Base-by-base conservation (phyloP, 306 rosid species). In the Senna tora region DNA sequence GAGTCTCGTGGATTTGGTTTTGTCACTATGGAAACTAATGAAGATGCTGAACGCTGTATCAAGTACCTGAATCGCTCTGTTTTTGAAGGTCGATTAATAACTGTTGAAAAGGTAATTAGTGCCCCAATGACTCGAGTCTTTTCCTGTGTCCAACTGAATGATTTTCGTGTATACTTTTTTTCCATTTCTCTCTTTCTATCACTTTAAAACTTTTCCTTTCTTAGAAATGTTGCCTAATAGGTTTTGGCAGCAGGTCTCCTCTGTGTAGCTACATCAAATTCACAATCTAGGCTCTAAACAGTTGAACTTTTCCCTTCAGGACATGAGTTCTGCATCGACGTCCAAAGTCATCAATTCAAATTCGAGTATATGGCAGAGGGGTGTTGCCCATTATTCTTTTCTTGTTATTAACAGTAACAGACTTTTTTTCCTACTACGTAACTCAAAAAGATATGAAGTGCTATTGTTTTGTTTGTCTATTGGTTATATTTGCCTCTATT, bases 201-300 rank as follows among this genome's bases (percentile, higher is more conserved):
- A 1, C 43, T 66, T 55, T 45, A 15, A 39, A 49, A 63, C 5
- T 39, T n/a, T 34, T 67, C 13, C 54, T 79, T 72, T 75, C 67
- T 71, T 71, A 21, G 74, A 81, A 78, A 39, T 75, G 79, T 84
- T 75, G 75, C 86, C 80, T 81, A 71, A 84, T 75, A 78, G 75
- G 79, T 75, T 84, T 68, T 84, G 81, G 88, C 81, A 78, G 83
- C 86, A 81, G 84, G 84, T 80, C 78, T 73, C 71, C 65, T 76
- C 80, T 55, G 69, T 81, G 81, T 84, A 84, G 84, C 88, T 75
- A 58, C 88, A 59, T 75, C 83, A 67, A 80, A 74, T 81, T 78
- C 88, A 75, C 79, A 78, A 68, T 81, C 81, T 75, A 81, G 58
- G 84, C 82, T 80, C 82, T 83, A 62, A 75, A 78, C 79, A 74